A percentile compares a stretch with the other conserved stretches of the same genome.
phyloP scores from a whole-genome alignment of 1,284 basidiomycete genomes.

The Lentinus polychrous region DNA sequence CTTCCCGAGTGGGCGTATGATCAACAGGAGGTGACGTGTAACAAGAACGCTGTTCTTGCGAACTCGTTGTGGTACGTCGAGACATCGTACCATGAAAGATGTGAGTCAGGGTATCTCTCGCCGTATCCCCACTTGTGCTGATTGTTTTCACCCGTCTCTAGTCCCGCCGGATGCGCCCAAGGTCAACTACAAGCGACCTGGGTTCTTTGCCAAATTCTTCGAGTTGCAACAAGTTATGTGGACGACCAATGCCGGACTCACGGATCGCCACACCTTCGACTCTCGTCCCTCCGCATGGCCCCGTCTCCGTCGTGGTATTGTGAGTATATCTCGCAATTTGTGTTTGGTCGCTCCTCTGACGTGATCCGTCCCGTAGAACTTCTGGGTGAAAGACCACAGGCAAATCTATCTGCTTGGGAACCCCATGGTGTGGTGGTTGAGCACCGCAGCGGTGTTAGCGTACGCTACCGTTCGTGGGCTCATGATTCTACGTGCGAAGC shows the following conservation, averaged over 20 bases:
- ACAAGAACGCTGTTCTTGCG: constrained; percentile 87
- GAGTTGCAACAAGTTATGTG: constrained; percentile 97
- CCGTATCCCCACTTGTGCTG: constrained; percentile 1
- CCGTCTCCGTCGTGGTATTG: constrained; percentile 84
- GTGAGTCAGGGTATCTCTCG: constrained; percentile 48
- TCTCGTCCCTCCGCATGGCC: constrained; percentile 92
- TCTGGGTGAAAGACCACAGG: constrained; percentile 95
- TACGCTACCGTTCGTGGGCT: constrained; percentile 71
- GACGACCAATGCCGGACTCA: constrained; percentile 94
- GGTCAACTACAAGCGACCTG: constrained; percentile 84
- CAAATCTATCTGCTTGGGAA: constrained; percentile 97
- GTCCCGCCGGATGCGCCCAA: constrained; percentile 67
- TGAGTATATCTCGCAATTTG: constrained; percentile 33
- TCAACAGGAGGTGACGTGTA: constrained; percentile 98
- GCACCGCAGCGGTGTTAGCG: constrained; percentile 61
- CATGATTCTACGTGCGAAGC: constrained; percentile 83
- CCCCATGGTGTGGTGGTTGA: constrained; percentile 88
- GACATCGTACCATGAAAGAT: constrained; percentile 70
- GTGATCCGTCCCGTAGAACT: constrained; percentile 52
- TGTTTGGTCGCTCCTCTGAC: neutral
- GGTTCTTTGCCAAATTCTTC: constrained; percentile 86
- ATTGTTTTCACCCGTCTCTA: constrained; percentile 26
- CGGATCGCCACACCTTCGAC: constrained; percentile 92
- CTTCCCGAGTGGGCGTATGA: constrained; percentile 97
- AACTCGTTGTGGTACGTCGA: constrained; percentile 97